Evolutionary conservation across 371 early-diverging fungal species (phyloP).

Genomic region (Syncephalastrum sp.): DNA sequence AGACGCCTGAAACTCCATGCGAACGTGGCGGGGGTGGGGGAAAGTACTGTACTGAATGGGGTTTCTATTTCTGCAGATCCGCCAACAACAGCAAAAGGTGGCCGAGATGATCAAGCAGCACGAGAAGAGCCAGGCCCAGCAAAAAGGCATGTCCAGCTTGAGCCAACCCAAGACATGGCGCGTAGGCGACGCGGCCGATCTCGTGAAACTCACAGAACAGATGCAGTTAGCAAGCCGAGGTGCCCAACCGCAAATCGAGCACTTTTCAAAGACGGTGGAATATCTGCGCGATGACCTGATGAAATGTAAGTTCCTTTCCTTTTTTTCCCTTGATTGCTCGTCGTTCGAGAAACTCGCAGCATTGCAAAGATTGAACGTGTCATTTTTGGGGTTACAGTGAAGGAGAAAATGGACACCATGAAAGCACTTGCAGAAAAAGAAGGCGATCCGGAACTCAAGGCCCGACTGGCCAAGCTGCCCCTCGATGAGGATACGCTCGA

Average conservation of each 20-base stretch:
- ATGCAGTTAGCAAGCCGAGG: constrained; percentile 9
- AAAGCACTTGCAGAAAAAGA: no score
- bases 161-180: constrained; percentile 10
- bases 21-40: no score
- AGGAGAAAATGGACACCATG: no score
- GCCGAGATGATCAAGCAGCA: neutral
- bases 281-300: constrained; percentile 9
- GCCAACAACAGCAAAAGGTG: constrained; percentile 12
- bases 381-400: no score
- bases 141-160: constrained; percentile 5
- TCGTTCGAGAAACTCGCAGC: no score
- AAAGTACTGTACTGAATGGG: no score
- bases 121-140: constrained; percentile 2
- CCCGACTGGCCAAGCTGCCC: constrained; percentile 46
- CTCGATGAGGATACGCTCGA: constrained; percentile 32
- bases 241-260: constrained; percentile 1
- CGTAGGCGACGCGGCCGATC: constrained; percentile 11
- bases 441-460: constrained; percentile 21
- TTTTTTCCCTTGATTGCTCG: no score
- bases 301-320: constrained; percentile 18
- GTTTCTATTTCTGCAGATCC: neutral
- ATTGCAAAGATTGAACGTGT: no score
- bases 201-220: constrained; percentile 9
- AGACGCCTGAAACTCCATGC: no score
- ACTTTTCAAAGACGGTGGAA: constrained; percentile 4